Base-by-base conservation (phyloP, 805 yeast genomes). In the Saccharomycopsis guyanensis region DNA sequence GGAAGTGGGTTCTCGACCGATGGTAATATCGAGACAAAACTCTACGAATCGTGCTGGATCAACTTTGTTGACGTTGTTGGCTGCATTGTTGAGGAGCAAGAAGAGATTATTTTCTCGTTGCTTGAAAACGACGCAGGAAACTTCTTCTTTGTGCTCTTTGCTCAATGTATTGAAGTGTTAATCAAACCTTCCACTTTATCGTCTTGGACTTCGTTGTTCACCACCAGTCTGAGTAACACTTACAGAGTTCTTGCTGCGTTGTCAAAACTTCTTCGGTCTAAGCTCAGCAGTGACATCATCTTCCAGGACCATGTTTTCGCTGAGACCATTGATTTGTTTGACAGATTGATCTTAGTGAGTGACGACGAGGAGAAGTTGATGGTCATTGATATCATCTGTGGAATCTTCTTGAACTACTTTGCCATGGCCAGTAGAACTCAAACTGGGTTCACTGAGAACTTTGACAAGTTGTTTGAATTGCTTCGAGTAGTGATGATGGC, bases 391-490 rank as follows among this genome's bases (percentile, higher is more conserved):
- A 73, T 86, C 23, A 76, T 82, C 15, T 64, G 73, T 24, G 73
- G 71, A 41, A 65, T 83, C 22, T 80, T 82, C 43, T 59, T 69
- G 33, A 63, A 70, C 15, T 72, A 71, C 54, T 65, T 71, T 23
- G 65, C 59, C 25, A 45, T 43, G 2, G 36, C 49, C 13, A 59
- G 61, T 15, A 55, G 53, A 3, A 51, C 60, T 1, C 61, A 64
- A 1, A 76, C 72, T 7, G 70, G 66, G 32, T 66, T 78, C 46
- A 65, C 72, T 29, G 63, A 68, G 24, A 81, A 79, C 43, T 80
- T 85, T 45, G 95, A 86, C 55, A 86, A 85, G 56, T 64, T 87
- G 38, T 86, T 91, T 60, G 97, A 91, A 58, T 66, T 89, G 22
- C 63, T 88, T 42, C 70, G 96, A 52, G 72, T 88, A 4, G 73